Conservation (phyloP, 495 filamentous ascomycete genomes). For the Cercophora samala region DNA sequence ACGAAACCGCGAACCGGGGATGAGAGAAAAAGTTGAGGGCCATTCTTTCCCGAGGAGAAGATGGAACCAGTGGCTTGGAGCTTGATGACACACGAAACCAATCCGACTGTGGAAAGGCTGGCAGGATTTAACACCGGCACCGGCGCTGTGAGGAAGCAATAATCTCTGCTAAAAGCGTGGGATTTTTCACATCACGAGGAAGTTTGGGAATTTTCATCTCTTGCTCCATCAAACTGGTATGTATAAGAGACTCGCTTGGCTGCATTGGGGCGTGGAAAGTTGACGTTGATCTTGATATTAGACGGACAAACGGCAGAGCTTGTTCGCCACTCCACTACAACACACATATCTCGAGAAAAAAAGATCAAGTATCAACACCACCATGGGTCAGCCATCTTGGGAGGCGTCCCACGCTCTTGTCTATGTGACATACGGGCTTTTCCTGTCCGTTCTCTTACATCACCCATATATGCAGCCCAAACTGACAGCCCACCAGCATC, state of each 20-base stretch:
- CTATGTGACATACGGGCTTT: slow-evolving; percentile 67
- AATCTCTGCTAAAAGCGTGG: background rate
- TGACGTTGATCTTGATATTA: background rate
- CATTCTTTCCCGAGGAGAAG: background rate
- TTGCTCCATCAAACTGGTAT: background rate
- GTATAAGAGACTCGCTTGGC: background rate
- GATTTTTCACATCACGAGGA: background rate
- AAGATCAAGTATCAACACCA: background rate
- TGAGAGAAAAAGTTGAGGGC: background rate
- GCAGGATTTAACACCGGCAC: background rate
- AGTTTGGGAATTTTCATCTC: background rate
- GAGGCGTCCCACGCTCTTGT: slow-evolving; percentile 72
- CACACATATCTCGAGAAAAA: background rate
- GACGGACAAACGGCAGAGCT: background rate
- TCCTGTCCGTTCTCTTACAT: slow-evolving; percentile 49
- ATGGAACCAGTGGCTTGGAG: background rate
- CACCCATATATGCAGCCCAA: background rate
- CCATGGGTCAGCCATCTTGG: slow-evolving; percentile 66
- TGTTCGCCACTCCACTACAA: background rate
- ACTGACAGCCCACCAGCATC: slow-evolving; percentile 40
- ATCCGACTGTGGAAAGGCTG: background rate
- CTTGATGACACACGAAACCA: background rate
- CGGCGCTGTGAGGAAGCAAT: background rate
- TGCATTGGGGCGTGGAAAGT: background rate
- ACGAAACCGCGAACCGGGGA: background rate